phyloP scores from a whole-genome alignment of 495 filamentous ascomycete species.

The Tetracladium marchalianum region DNA sequence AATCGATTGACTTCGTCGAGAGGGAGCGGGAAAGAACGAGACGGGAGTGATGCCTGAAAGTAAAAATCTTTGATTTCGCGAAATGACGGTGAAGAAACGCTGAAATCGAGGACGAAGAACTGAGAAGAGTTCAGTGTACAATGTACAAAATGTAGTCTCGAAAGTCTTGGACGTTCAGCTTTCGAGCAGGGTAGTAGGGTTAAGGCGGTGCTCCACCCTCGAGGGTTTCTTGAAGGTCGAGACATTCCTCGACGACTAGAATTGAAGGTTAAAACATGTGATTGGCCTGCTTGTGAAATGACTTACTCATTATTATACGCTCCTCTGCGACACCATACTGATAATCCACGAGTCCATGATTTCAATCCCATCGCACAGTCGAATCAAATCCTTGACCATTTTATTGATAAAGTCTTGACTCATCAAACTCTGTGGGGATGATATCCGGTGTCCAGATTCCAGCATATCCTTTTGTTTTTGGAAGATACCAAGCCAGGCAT shows the following conservation, averaged over 20 bases:
- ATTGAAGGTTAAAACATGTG: not conserved
- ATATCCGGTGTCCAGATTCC: slow-evolving; percentile 46
- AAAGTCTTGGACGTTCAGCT: not conserved
- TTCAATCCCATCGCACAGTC: slow-evolving; percentile 79
- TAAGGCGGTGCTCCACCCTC: slow-evolving; percentile 16
- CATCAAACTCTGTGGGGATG: slow-evolving; percentile 56
- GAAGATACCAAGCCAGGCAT: slow-evolving; percentile 81
- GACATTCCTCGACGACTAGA: slow-evolving; percentile 55
- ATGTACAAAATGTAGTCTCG: slow-evolving; percentile 1
- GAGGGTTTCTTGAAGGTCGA: slow-evolving; percentile 45
- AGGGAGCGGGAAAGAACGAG: no score
- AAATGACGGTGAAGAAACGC: slow-evolving; percentile 1
- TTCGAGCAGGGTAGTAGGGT: not conserved
- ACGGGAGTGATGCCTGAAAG: no score
- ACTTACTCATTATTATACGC: slow-evolving; percentile 74
- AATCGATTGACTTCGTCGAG: no score
- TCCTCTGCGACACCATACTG: slow-evolving; percentile 96
- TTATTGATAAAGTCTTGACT: slow-evolving; percentile 57
- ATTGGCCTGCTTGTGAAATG: not conserved
- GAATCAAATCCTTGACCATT: slow-evolving; percentile 73
- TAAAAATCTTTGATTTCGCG: no score
- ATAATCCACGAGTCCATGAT: slow-evolving; percentile 89
- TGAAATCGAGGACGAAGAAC: slow-evolving; percentile 4
- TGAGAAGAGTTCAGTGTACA: not conserved
- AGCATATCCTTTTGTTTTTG: slow-evolving; percentile 81